Evolutionary conservation across 2,329 filamentous ascomycete genomes (phyloP).

Genomic region (Arthrobotrys sphaeroides): DNA sequence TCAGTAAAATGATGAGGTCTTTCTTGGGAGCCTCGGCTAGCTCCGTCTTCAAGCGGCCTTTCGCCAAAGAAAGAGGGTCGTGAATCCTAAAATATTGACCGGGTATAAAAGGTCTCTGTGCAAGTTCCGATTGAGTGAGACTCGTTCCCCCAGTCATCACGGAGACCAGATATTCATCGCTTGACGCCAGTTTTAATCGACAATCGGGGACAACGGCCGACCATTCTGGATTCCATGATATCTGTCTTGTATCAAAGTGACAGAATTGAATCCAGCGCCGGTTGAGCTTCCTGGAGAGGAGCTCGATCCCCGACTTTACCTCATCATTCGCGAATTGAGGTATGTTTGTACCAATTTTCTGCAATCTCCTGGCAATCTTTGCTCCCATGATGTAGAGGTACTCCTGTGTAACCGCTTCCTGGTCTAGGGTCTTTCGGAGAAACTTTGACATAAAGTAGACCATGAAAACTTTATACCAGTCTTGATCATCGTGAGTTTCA

Average conservation of each 20-base stretch:
- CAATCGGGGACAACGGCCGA: slow-evolving; percentile 5
- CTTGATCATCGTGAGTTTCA: background rate
- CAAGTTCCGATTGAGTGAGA: slow-evolving; percentile 33
- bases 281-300: slow-evolving; percentile 25
- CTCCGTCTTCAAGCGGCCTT: background rate
- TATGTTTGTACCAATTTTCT: slow-evolving; percentile 61
- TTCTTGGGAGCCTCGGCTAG: slow-evolving; percentile 48
- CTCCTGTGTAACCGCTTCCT: slow-evolving; percentile 48
- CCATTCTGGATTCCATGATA: slow-evolving; percentile 13
- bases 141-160: slow-evolving; percentile 3
- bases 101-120: slow-evolving; percentile 25
- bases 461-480: slow-evolving; percentile 60
- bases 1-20: slow-evolving; percentile 58
- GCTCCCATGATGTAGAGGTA: slow-evolving; percentile 62
- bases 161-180: slow-evolving; percentile 14
- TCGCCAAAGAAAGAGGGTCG: background rate
- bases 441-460: slow-evolving; percentile 59
- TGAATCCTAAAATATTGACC: slow-evolving; percentile 31
- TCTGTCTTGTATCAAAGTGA: background rate
- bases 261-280: slow-evolving; percentile 46
- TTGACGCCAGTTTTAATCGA: background rate
- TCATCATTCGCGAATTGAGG: slow-evolving; percentile 50
- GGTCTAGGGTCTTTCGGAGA: slow-evolving; percentile 47
- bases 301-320: slow-evolving; percentile 17
- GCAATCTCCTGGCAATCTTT: slow-evolving; percentile 63